Evolutionary conservation across 306 rosid species (phyloP).

Genomic region (Cotoneaster glaucophyllus): DNA sequence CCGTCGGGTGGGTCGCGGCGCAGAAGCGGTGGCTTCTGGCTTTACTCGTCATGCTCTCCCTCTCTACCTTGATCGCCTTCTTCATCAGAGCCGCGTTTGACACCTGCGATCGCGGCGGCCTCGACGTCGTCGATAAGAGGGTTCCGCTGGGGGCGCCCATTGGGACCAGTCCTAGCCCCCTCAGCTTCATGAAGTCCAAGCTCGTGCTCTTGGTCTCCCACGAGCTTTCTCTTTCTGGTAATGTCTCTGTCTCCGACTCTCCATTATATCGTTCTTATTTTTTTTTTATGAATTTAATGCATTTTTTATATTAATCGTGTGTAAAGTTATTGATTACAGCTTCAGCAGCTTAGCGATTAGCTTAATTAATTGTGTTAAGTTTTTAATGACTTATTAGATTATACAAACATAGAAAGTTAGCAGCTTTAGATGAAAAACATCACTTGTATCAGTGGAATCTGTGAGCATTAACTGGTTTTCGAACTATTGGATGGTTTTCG

Average conservation of each 20-base stretch:
- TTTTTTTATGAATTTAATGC: not conserved
- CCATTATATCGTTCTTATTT: not conserved
- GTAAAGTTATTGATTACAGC: not conserved
- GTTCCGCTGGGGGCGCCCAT: slow-evolving; percentile 11
- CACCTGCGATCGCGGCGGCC: slow-evolving; percentile 32
- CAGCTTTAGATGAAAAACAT: not conserved
- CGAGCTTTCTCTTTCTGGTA: slow-evolving; percentile 81
- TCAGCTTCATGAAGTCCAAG: slow-evolving; percentile 74
- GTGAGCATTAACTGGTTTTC: not conserved
- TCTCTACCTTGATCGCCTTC: slow-evolving; percentile 35
- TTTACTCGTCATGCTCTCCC: slow-evolving; percentile 29
- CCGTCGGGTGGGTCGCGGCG: slow-evolving; percentile 28
- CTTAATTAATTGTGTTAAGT: not conserved
- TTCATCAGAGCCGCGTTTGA: slow-evolving; percentile 51
- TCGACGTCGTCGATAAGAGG: slow-evolving; percentile 12
- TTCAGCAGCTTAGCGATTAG: not conserved
- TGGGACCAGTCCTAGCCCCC: slow-evolving; percentile 35
- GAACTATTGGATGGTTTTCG: not conserved
- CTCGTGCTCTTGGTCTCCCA: slow-evolving; percentile 84
- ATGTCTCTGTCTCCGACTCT: not conserved
- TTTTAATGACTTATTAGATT: not conserved
- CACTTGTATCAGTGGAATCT: not conserved
- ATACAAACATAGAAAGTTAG: not conserved
- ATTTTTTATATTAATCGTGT: not conserved
- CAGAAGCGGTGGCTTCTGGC: slow-evolving; percentile 34